phyloP scores from a whole-genome alignment of 441 rosid genomes.

The Arabidopsis lyrata region DNA sequence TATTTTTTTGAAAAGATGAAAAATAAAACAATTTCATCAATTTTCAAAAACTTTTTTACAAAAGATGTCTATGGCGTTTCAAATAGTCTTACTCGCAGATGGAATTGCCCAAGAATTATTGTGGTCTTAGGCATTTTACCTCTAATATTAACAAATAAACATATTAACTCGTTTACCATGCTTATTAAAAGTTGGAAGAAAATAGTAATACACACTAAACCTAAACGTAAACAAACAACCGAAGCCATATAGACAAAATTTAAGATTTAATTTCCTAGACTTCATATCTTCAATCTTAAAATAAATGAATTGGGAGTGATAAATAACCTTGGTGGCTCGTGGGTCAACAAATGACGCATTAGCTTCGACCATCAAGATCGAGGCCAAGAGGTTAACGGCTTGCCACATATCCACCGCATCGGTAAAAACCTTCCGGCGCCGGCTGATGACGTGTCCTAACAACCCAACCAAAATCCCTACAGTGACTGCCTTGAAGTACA shows the following conservation, averaged over 20 bases:
- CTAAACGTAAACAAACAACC: neutral
- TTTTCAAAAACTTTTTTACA: too few relatives aligned
- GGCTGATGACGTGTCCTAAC: slow-evolving; percentile 60
- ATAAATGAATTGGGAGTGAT: neutral
- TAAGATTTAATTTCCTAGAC: neutral
- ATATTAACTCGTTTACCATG: too few relatives aligned
- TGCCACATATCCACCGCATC: slow-evolving; percentile 58
- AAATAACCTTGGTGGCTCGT: slow-evolving; percentile 62
- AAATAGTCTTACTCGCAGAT: too few relatives aligned
- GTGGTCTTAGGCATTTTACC: neutral
- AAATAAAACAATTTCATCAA: too few relatives aligned
- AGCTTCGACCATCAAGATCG: slow-evolving; percentile 53
- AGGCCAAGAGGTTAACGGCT: slow-evolving; percentile 53
- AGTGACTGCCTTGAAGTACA: slow-evolving; percentile 66
- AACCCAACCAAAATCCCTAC: slow-evolving; percentile 52
- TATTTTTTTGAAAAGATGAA: too few relatives aligned
- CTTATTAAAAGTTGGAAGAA: too few relatives aligned
- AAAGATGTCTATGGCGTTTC: too few relatives aligned
- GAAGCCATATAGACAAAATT: neutral
- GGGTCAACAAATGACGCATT: slow-evolving; percentile 72
- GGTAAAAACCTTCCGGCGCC: slow-evolving; percentile 36
- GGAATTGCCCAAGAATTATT: too few relatives aligned
- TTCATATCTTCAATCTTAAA: neutral
- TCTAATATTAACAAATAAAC: slow-evolving; percentile 2
- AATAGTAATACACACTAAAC: neutral